These are phyloP conservation scores for Euryodendron excelsum DNA, from an alignment of 148 eudicot species.

Conservation along the genomic window DNA sequence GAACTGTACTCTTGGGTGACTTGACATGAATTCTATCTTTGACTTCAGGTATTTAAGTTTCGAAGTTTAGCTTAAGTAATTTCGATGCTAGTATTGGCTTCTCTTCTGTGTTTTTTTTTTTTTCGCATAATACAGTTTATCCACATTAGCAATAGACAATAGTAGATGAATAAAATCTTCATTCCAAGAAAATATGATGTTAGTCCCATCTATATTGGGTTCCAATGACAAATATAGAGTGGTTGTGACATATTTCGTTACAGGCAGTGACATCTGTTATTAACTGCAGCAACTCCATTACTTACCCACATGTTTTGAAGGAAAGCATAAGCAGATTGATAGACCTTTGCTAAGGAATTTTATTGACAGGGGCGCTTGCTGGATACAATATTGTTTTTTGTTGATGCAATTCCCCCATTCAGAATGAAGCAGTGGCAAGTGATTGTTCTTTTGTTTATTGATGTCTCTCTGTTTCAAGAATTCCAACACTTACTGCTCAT, in stretches of 20 bases:
- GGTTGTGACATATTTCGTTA: neutral
- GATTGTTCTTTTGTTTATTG: slow-evolving; percentile 69
- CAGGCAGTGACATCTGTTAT: neutral
- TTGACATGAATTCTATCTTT: neutral
- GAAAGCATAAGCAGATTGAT: slow-evolving; percentile 2
- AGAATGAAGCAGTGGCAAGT: slow-evolving; percentile 91
- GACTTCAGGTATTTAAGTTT: neutral
- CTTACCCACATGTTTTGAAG: neutral
- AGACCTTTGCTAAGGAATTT: neutral
- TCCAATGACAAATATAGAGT: neutral
- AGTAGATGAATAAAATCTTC: neutral
- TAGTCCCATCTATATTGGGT: neutral
- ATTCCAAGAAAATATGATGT: neutral
- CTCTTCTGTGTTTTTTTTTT: neutral
- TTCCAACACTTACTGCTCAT: slow-evolving; percentile 68
- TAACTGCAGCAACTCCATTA: neutral
- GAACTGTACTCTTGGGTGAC: neutral
- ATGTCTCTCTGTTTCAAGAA: slow-evolving; percentile 78
- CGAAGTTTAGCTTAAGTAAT: neutral
- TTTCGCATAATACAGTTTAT: neutral
- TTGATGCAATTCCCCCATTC: slow-evolving; percentile 83
- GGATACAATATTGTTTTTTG: slow-evolving; percentile 87
- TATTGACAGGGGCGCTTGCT: slow-evolving; percentile 53
- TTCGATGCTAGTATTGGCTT: neutral
- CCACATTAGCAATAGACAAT: neutral